A percentile compares a stretch with the other conserved stretches of the same genome.
Evolutionary conservation across 2,329 filamentous ascomycete genomes (phyloP).

Genomic region (Paraphaeosphaeria minitans): DNA sequence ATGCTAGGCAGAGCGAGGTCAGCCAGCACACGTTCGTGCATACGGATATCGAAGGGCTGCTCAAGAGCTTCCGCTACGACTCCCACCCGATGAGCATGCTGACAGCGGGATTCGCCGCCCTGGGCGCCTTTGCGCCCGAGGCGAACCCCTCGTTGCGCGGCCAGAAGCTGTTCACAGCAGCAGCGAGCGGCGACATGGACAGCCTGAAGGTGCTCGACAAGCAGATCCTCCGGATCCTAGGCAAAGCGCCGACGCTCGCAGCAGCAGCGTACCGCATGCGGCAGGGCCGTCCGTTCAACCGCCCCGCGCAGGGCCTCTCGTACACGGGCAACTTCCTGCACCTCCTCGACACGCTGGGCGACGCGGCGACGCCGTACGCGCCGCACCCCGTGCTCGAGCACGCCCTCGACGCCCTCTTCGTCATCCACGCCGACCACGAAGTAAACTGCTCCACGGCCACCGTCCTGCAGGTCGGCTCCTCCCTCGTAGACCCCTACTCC

Average conservation of each 20-base stretch:
- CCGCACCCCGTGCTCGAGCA: constrained; percentile 3
- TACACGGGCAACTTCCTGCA: constrained; percentile 5
- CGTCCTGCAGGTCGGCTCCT: constrained; percentile 3
- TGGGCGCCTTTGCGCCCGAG: constrained; percentile 5
- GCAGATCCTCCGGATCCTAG: constrained; percentile 3
- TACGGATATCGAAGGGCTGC: background rate
- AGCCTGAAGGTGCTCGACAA: constrained; percentile 2
- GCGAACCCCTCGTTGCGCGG: constrained; percentile 3
- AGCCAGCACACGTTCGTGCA: constrained; percentile 1
- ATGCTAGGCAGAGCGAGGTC: constrained; percentile 4
- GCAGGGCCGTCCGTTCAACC: constrained; percentile 3
- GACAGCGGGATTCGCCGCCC: background rate
- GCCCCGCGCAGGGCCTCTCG: background rate
- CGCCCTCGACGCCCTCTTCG: constrained; percentile 2
- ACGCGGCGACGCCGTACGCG: background rate
- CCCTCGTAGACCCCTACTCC: constrained; percentile 2
- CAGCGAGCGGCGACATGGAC: background rate
- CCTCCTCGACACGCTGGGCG: background rate
- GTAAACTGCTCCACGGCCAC: constrained; percentile 6
- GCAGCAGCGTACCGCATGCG: constrained; percentile 3
- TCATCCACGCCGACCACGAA: constrained; percentile 7
- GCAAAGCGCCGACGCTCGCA: constrained; percentile 2
- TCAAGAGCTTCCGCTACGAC: constrained; percentile 6
- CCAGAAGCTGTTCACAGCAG: constrained; percentile 2
- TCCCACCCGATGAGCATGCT: constrained; percentile 5